These are phyloP conservation scores for Botrytis cinerea DNA, from an alignment of 2,329 filamentous ascomycete species.

Conservation along the genomic window DNA sequence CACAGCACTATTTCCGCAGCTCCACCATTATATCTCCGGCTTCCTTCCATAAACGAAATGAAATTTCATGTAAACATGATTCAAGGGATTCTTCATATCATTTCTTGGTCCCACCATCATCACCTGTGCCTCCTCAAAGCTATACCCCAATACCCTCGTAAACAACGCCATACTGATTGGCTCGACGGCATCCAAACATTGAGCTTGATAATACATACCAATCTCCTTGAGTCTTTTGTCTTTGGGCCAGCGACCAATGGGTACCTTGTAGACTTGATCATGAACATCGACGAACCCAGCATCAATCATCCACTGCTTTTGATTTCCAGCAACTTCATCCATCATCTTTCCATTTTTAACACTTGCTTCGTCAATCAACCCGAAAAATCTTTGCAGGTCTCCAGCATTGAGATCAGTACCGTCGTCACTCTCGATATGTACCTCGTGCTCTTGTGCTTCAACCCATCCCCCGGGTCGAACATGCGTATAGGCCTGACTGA, in stretches of 20 bases:
- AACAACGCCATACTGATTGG: slow-evolving; percentile 40
- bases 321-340: slow-evolving; percentile 44
- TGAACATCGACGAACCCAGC: slow-evolving; percentile 55
- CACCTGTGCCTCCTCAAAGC: slow-evolving; percentile 49
- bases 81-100: slow-evolving; percentile 46
- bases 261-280: slow-evolving; percentile 33
- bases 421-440: slow-evolving; percentile 50
- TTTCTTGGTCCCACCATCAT: slow-evolving; percentile 51
- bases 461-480: slow-evolving; percentile 57
- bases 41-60: slow-evolving; percentile 47
- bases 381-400: slow-evolving; percentile 51
- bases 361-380: slow-evolving; percentile 47
- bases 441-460: slow-evolving; percentile 57
- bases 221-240: slow-evolving; percentile 25
- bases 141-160: slow-evolving; percentile 52
- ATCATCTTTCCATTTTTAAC: slow-evolving; percentile 51
- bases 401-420: slow-evolving; percentile 45
- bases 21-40: not conserved
- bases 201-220: slow-evolving; percentile 24
- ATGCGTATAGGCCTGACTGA: slow-evolving; percentile 50
- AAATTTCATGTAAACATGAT: slow-evolving; percentile 56
- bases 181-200: slow-evolving; percentile 23
- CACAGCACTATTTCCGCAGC: not conserved
- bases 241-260: slow-evolving; percentile 56
- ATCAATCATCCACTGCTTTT: slow-evolving; percentile 46